Conservation (phyloP, 2,329 filamentous ascomycete species). For the Pseudogymnoascus sp. region DNA sequence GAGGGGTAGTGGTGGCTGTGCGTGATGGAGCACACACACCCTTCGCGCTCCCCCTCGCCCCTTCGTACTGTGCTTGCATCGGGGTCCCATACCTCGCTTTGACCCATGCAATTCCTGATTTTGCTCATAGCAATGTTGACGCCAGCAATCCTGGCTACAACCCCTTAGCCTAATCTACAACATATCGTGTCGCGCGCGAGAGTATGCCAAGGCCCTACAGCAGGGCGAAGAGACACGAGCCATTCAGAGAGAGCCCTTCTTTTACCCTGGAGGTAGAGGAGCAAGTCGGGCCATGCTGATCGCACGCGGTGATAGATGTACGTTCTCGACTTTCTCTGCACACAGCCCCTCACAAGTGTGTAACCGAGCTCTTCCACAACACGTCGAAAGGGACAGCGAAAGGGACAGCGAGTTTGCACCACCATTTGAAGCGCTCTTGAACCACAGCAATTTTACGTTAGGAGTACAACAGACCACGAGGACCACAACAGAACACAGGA, state of each 20-base stretch:
- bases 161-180: constrained; percentile 7
- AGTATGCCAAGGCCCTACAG: neutral
- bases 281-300: neutral
- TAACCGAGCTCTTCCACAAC: neutral
- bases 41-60: neutral
- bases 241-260: neutral
- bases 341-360: neutral
- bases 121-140: neutral
- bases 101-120: neutral
- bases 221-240: neutral
- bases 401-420: neutral
- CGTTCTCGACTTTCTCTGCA: neutral
- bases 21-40: neutral
- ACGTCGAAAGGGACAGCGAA: neutral
- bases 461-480: neutral
- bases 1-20: neutral
- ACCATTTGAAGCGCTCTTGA: neutral
- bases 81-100: neutral
- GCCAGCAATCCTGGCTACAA: neutral
- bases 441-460: neutral
- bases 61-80: neutral
- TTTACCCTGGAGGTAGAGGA: neutral
- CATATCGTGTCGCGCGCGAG: constrained; percentile 2
- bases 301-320: neutral
- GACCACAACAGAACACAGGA: neutral